Conservation (phyloP, 2,329 filamentous ascomycete species). For the Raffaelea arxii region DNA sequence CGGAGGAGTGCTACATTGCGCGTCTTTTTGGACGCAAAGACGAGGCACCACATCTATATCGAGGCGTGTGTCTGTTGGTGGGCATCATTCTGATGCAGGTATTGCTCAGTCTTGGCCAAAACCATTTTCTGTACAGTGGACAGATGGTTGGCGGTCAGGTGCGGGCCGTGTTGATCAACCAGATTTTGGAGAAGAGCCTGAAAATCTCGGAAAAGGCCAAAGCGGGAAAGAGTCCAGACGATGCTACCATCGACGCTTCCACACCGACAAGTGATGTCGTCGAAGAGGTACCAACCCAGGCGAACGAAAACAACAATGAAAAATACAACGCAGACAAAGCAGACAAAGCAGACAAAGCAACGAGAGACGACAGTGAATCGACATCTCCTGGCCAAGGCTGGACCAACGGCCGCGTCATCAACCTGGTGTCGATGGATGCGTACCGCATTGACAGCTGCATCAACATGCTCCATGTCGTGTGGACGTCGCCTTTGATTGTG, state of each 20-base stretch:
- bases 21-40: constrained; percentile 31
- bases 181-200: constrained; percentile 91
- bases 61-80: constrained; percentile 76
- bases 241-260: too few species aligned
- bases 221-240: constrained; percentile 57
- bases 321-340: not conserved
- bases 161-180: constrained; percentile 69
- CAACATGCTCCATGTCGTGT: constrained; percentile 82
- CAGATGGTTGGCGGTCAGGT: constrained; percentile 85
- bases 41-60: constrained; percentile 52
- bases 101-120: constrained; percentile 67
- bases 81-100: constrained; percentile 83
- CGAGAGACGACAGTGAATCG: constrained; percentile 27
- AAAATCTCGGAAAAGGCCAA: constrained; percentile 78
- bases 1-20: constrained; percentile 69
- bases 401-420: constrained; percentile 86
- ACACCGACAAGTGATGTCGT: constrained; percentile 26
- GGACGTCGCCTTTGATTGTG: constrained; percentile 74
- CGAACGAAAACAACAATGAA: not conserved
- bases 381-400: constrained; percentile 58
- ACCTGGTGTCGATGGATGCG: constrained; percentile 90
- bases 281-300: constrained; percentile 12
- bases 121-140: constrained; percentile 86
- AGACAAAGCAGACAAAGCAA: too few species aligned
- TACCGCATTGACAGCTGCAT: constrained; percentile 85